Evolutionary conservation across 2,329 filamentous ascomycete species (phyloP).

Genomic region (Cephalotrichum gorgonifer): DNA sequence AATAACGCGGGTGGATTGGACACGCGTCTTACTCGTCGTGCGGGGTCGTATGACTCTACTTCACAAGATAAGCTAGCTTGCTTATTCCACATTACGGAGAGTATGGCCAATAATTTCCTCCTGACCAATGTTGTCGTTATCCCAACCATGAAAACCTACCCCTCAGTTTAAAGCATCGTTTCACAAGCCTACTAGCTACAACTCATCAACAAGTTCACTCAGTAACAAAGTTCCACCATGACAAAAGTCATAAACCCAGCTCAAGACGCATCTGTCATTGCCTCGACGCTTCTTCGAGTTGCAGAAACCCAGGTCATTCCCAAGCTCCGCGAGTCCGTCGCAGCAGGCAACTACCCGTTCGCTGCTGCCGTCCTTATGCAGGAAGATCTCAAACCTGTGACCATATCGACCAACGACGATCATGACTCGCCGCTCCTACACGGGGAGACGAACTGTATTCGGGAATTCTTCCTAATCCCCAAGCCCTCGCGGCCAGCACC

Average conservation of each 20-base stretch:
- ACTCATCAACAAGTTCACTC: neutral
- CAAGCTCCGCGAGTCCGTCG: neutral
- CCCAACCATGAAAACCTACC: too few relatives aligned
- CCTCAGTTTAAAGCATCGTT: neutral
- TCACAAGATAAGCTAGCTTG: too few relatives aligned
- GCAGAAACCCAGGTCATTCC: neutral
- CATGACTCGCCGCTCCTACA: slow-evolving; percentile 42
- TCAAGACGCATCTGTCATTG: neutral
- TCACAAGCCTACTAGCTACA: neutral
- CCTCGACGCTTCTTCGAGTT: neutral
- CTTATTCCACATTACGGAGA: too few relatives aligned
- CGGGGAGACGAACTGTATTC: slow-evolving; percentile 52
- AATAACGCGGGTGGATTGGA: too few relatives aligned
- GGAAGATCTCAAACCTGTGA: slow-evolving; percentile 27
- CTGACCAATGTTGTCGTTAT: too few relatives aligned
- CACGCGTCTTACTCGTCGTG: too few relatives aligned
- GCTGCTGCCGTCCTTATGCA: slow-evolving; percentile 43
- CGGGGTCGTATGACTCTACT: too few relatives aligned
- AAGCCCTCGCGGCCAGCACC: slow-evolving; percentile 24
- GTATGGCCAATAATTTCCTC: too few relatives aligned
- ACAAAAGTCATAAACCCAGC: neutral
- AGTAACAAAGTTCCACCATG: neutral
- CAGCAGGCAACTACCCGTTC: slow-evolving; percentile 24
- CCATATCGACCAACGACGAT: slow-evolving; percentile 46
- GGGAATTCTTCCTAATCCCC: slow-evolving; percentile 34